Evolutionary conservation across 305 asterid species (phyloP).

Genomic region (Fraxinus ornus): DNA sequence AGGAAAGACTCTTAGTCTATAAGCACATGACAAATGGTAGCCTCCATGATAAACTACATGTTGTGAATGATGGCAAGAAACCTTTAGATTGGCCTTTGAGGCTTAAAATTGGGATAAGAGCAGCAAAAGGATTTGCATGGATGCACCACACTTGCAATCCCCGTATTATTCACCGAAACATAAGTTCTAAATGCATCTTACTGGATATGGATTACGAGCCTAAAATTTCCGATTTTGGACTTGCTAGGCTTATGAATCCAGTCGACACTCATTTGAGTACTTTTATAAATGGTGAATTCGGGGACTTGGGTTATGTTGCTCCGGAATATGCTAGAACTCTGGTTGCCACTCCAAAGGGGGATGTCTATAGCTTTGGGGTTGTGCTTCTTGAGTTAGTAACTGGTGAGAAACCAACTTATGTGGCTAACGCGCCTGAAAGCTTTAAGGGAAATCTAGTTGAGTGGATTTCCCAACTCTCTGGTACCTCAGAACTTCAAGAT

Average conservation of each 20-base stretch:
- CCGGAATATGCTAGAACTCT: conserved; percentile 71
- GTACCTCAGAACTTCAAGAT: conserved; percentile 51
- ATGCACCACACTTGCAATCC: conserved; percentile 92
- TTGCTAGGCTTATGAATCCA: conserved; percentile 69
- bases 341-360: conserved; percentile 74
- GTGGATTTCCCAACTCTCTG: conserved; percentile 59
- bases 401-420: conserved; percentile 50
- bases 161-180: conserved; percentile 74
- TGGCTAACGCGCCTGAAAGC: conserved; percentile 55
- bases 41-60: conserved; percentile 63
- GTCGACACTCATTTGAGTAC: conserved; percentile 11
- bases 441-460: conserved; percentile 69
- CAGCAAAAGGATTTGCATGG: conserved; percentile 84
- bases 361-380: conserved; percentile 73
- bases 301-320: conserved; percentile 82
- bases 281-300: conserved; percentile 78
- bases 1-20: conserved; percentile 50
- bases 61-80: conserved; percentile 34
- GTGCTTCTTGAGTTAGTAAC: conserved; percentile 71
- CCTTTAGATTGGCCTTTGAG: conserved; percentile 69
- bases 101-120: conserved; percentile 61
- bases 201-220: conserved; percentile 66
- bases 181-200: conserved; percentile 81
- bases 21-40: conserved; percentile 72
- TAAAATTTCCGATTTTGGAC: conserved; percentile 83